Evolutionary conservation across 2,329 filamentous ascomycete species (phyloP), one percentile per base, ranked within the genome.

Genomic region (Trichoderma brevicompactum): DNA sequence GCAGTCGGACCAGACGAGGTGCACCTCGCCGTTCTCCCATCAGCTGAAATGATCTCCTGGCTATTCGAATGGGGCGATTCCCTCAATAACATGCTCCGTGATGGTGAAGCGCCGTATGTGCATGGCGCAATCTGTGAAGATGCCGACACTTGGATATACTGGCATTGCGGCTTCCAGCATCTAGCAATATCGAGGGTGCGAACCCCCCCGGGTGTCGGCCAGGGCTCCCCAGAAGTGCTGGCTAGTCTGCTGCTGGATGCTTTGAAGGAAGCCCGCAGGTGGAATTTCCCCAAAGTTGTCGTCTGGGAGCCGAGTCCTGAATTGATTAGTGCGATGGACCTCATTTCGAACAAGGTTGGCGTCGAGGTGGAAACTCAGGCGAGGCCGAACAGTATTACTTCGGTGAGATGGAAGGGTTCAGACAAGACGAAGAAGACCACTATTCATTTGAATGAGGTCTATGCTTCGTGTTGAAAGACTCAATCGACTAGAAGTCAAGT

Each of bases 221-320:
- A 28, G 36, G 54, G 10, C 1, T 46, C 54, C 5, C 54, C 54
- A 28, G 41, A 58, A 36, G 54, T 58, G 6, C 2, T 58, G n/a
- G 54, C 54, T 34, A 13, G 15, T 36, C 46, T 58, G 54, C n/a
- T 58, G 41, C 28, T 58, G n/a, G 41, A 58, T 36, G 54, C n/a
- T 36, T 58, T 58, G n/a, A 41, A 58, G 41, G 54, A 58, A 58
- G 54, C 54, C n/a, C 54, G 41, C 28, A 58, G 17, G n/a, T 58
- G 54, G 54, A 36, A 46, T 28, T 58, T 46, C 7, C 28, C 28
- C 0, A 58, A 58, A 6, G 28, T 58, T 15, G 28, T 23, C 41
- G 41, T 32, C 41, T 58, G 54, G 54, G 54, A 58, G 10, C 54
- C 54, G 7, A 58, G n/a, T 36, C n/a, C 41, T 46, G 54, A 46